Evolutionary conservation across 768 basidiomycete genomes (phyloP).

Genomic region (Suillus ampliporus): DNA sequence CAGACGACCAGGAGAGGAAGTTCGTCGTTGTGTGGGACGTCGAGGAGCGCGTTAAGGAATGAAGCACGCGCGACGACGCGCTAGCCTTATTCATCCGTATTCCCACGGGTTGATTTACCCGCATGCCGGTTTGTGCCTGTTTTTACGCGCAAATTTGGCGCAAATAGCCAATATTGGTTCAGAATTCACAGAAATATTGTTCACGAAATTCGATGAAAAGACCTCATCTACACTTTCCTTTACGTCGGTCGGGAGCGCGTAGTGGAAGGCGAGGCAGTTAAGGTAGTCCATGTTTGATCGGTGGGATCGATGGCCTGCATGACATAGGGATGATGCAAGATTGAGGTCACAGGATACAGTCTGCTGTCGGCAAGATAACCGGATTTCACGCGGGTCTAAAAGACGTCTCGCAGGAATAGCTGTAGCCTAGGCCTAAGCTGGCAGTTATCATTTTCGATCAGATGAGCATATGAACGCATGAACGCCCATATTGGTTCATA

Average conservation of each 20-base stretch:
- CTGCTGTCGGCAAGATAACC: conserved; percentile 11
- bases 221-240: conserved; percentile 16
- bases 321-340: neutral
- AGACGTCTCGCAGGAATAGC: conserved; percentile 11
- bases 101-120: conserved; percentile 37
- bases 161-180: conserved; percentile 21
- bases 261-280: too few species aligned
- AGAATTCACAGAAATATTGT: conserved; percentile 13
- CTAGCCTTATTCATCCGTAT: conserved; percentile 43
- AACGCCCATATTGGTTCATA: conserved; percentile 24
- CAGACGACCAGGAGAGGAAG: conserved; percentile 37
- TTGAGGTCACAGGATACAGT: conserved; percentile 3
- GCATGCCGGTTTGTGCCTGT: conserved; percentile 22
- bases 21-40: conserved; percentile 44
- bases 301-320: neutral
- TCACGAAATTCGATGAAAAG: conserved; percentile 19
- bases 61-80: conserved; percentile 41
- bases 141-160: conserved; percentile 20
- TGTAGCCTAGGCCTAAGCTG: conserved; percentile 9
- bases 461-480: conserved; percentile 20
- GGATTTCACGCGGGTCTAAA: conserved; percentile 32
- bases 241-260: neutral
- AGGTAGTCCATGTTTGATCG: neutral
- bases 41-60: conserved; percentile 45
- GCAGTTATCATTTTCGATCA: conserved; percentile 18